Evolutionary conservation across 306 rosid genomes (phyloP).

Genomic region (Comarum palustre): DNA sequence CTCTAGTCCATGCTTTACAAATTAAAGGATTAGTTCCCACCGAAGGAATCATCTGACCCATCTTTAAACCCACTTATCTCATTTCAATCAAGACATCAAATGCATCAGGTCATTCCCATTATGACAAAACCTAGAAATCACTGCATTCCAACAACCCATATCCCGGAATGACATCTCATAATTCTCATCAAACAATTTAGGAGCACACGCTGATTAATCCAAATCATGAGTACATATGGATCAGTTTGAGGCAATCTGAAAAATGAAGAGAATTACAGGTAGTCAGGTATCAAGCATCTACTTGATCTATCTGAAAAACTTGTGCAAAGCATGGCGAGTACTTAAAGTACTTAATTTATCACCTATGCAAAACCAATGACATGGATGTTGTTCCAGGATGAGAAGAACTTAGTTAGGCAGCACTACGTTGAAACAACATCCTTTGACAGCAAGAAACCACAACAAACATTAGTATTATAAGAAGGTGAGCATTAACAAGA

Average conservation of each 20-base stretch:
- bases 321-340: too few relatives aligned
- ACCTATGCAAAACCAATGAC: too few relatives aligned
- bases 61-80: conserved; percentile 36
- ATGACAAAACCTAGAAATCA: conserved; percentile 53
- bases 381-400: too few relatives aligned
- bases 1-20: conserved; percentile 45
- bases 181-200: conserved; percentile 34
- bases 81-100: conserved; percentile 39
- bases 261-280: too few relatives aligned
- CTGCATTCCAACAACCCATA: conserved; percentile 50
- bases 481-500: too few relatives aligned
- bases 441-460: background rate
- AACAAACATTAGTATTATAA: background rate
- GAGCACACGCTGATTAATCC: conserved; percentile 31
- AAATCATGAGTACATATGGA: conserved; percentile 49
- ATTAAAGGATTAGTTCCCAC: conserved; percentile 38
- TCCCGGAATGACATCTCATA: conserved; percentile 42
- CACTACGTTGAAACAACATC: too few relatives aligned
- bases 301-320: too few relatives aligned
- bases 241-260: too few relatives aligned
- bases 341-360: too few relatives aligned
- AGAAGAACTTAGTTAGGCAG: too few relatives aligned
- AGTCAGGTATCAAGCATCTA: too few relatives aligned
- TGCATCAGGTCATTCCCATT: conserved; percentile 42
- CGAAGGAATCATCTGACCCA: conserved; percentile 36